Evolutionary conservation across 202 grass and related monocot genomes (phyloP).

Genomic region (Panicum virgatum): DNA sequence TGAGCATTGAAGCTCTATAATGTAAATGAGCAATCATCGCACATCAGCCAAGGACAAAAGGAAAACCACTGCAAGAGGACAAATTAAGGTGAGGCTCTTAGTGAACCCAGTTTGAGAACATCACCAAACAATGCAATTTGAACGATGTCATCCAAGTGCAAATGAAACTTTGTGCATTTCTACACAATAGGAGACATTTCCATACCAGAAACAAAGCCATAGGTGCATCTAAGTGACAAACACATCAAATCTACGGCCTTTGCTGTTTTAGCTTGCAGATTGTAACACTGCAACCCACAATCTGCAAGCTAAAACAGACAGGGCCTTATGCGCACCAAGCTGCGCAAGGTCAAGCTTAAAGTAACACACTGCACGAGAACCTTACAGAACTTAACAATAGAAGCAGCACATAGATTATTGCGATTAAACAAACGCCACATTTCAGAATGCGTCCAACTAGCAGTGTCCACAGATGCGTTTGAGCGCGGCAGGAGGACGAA

Average conservation of each 20-base stretch:
- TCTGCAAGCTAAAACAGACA: too few relatives aligned
- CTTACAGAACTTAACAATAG: not conserved
- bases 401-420: not conserved
- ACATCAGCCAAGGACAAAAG: not conserved
- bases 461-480: not conserved
- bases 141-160: not conserved
- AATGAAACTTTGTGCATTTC: not conserved
- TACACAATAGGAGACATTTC: not conserved
- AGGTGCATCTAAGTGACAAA: not conserved
- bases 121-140: not conserved
- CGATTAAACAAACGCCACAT: not conserved
- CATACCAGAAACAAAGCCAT: not conserved
- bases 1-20: not conserved
- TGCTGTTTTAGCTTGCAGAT: too few relatives aligned
- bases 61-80: not conserved
- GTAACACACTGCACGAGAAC: not conserved
- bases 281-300: too few relatives aligned
- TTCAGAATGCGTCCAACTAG: slow-evolving; percentile 10
- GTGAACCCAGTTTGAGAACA: not conserved
- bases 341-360: not conserved
- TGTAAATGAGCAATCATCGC: too few relatives aligned
- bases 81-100: not conserved
- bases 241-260: not conserved
- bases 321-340: not conserved
- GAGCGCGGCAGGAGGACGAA: not conserved